phyloP scores from a whole-genome alignment of 305 asterid genomes.

The Ajuga reptans region DNA sequence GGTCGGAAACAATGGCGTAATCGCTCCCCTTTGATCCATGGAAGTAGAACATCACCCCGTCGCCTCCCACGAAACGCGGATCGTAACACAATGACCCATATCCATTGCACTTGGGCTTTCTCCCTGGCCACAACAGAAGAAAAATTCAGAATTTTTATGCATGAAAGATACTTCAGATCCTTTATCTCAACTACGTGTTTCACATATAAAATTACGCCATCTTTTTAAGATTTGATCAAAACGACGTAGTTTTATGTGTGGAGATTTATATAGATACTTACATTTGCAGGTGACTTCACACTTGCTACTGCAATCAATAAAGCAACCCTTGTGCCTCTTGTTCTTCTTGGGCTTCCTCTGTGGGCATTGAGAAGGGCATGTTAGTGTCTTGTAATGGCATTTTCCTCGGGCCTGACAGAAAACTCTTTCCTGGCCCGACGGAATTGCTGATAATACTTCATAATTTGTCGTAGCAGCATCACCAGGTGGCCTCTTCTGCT shows the following conservation, averaged over 20 bases:
- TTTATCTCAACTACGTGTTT: no score
- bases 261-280: no score
- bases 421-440: constrained; percentile 41
- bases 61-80: constrained; percentile 70
- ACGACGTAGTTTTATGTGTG: no score
- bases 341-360: constrained; percentile 56
- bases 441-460: constrained; percentile 20
- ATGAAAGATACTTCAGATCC: no score
- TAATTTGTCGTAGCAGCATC: constrained; percentile 40
- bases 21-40: constrained; percentile 50
- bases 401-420: constrained; percentile 38
- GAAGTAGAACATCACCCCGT: constrained; percentile 74
- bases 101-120: constrained; percentile 55
- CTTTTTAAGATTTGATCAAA: no score
- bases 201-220: no score
- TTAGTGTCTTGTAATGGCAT: constrained; percentile 38
- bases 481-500: constrained; percentile 15
- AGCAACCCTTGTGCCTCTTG: constrained; percentile 49
- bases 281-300: constrained; percentile 62
- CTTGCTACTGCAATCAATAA: constrained; percentile 48
- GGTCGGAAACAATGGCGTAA: constrained; percentile 54
- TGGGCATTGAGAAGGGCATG: constrained; percentile 51
- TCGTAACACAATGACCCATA: constrained; percentile 57
- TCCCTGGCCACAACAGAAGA: constrained; percentile 31
- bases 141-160: background rate